Evolutionary conservation across 345 rosid species (phyloP).

Genomic region (Ailanthus altissimus): DNA sequence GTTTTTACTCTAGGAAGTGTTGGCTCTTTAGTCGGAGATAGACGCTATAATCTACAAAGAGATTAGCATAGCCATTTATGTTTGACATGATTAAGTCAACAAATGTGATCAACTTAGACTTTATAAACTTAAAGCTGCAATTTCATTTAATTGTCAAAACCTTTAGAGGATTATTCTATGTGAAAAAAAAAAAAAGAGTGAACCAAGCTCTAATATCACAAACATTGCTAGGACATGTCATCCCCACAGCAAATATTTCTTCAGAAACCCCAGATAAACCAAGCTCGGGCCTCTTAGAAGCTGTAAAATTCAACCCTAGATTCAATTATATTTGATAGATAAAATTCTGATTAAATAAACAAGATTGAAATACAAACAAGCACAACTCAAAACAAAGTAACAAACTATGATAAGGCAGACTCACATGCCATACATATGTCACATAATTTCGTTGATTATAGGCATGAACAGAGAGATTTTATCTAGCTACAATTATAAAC

Average conservation of each 20-base stretch:
- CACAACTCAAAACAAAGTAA: not conserved
- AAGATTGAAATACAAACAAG: not conserved
- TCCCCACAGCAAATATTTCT: not conserved
- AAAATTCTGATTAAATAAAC: not conserved
- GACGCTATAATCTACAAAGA: not conserved
- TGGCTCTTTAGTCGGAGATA: too few relatives aligned
- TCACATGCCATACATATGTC: not conserved
- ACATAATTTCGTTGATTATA: not conserved
- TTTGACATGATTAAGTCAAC: not conserved
- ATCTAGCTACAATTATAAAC: too few relatives aligned
- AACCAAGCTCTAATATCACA: not conserved
- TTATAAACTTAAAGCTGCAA: not conserved
- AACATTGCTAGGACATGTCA: not conserved
- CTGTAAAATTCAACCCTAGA: not conserved
- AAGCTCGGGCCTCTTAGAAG: not conserved
- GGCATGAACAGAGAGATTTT: not conserved
- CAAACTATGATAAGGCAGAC: not conserved
- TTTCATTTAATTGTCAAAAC: not conserved
- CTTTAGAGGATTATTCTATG: not conserved
- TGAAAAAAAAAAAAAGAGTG: not conserved
- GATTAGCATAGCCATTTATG: not conserved
- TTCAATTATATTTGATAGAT: not conserved
- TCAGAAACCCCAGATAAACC: not conserved
- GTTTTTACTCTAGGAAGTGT: not conserved
- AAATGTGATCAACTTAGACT: not conserved